Base-by-base conservation (phyloP, 352 stramenopile genomes). In the Thraustotheca clavata region DNA sequence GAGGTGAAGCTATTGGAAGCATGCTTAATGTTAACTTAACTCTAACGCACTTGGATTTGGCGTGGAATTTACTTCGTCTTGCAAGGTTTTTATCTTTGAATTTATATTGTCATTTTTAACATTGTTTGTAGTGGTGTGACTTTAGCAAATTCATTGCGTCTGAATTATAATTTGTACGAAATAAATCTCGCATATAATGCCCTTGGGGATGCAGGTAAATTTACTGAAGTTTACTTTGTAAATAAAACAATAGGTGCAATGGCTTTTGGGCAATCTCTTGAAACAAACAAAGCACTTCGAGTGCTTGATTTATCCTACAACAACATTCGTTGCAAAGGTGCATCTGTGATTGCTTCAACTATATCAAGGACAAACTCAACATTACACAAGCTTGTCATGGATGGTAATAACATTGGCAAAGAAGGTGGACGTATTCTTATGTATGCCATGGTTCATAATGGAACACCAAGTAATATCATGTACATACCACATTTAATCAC, bases 281-380 rank as follows among this genome's bases (percentile, higher is more conserved):
- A 70, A 4, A 72, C 71, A 29, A 93, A 93, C 65, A 71, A 79
- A 32, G 74, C 73, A n/a, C 69, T 93, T 14, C 68, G 87, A 20
- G 66, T 85, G 9, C 67, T 93, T 3, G 76, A 93, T 49, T 55
- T 93, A 18, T 86, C 83, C 2, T 88, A 85, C 62, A 93, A 93
- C 66, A 91, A 80, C 48, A 75, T 93, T 9, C 77, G 80, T 4
- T 81, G 76, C 43, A 87, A 87, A 52, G 83, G 81, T 1, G 81
- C 83, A 11, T 73, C 84, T 62, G 80, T 89, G 33, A 67, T 93
- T 7, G 83, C 81, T n/a, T 82, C 80, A 14, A 79, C 79, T 2
- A 67, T 92, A 2, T 54, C 35, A 18, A 77, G 77, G 8, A 69
- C 71, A 1, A 89, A 87, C 27, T 60, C 62, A 1, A 83, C 80